Conservation (phyloP, 2,329 filamentous ascomycete genomes). For the Curvularia sp. region DNA sequence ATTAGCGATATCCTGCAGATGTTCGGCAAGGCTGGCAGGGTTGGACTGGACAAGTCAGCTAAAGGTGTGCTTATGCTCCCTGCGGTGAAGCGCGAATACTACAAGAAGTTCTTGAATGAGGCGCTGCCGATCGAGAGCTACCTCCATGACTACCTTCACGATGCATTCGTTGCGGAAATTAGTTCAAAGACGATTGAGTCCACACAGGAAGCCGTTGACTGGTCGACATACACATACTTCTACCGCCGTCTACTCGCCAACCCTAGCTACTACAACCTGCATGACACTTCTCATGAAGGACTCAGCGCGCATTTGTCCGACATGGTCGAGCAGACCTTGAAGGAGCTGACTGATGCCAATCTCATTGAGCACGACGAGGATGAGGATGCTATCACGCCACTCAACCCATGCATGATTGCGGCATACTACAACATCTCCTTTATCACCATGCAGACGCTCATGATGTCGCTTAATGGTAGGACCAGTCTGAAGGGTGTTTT, state of each 20-base stretch:
- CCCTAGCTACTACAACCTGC: constrained; percentile 92
- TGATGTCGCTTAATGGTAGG: constrained; percentile 84
- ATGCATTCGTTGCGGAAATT: constrained; percentile 96
- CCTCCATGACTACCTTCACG: constrained; percentile 87
- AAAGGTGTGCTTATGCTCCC: constrained; percentile 97
- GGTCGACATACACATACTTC: constrained; percentile 98
- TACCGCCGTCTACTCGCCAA: constrained; percentile 94
- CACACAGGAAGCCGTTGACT: constrained; percentile 96
- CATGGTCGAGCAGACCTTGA: constrained; percentile 89
- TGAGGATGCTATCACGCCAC: constrained; percentile 82
- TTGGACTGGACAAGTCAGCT: constrained; percentile 78
- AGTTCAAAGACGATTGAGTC: constrained; percentile 95
- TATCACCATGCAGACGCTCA: constrained; percentile 98
- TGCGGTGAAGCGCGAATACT: constrained; percentile 93
- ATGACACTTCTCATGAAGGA: constrained; percentile 87
- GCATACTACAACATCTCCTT: constrained; percentile 99
- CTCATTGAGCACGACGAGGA: constrained; percentile 94
- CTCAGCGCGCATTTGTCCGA: constrained; percentile 95
- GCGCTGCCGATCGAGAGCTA: constrained; percentile 95
- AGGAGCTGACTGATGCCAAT: constrained; percentile 89
- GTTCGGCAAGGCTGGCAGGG: constrained; percentile 90
- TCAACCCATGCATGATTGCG: constrained; percentile 97
- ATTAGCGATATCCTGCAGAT: constrained; percentile 95
- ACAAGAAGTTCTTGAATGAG: constrained; percentile 98
- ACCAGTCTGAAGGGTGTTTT: constrained; percentile 97